Evolutionary conservation across 805 yeast species (phyloP).

Genomic region (Scheffersomyces amazonensis): DNA sequence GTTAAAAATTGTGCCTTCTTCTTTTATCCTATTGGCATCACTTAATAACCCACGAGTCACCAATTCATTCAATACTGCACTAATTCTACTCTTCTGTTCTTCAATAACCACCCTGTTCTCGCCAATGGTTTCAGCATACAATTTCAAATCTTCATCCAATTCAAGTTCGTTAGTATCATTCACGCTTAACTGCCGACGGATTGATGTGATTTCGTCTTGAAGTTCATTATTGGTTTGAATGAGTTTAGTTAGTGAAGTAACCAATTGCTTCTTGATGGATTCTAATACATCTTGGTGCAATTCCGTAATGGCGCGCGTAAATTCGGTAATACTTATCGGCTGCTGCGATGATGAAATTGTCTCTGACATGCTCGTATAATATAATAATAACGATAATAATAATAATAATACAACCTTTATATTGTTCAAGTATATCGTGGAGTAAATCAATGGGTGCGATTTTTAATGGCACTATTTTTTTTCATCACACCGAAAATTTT

Average conservation of each 20-base stretch:
- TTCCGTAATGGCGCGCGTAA: conserved; percentile 50
- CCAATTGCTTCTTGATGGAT: conserved; percentile 14
- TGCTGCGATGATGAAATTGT: too few species aligned
- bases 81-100: conserved; percentile 48
- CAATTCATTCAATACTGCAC: conserved; percentile 46
- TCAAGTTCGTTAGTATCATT: conserved; percentile 15
- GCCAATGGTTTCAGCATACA: conserved; percentile 52
- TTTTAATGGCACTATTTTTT: too few species aligned
- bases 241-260: conserved; percentile 45
- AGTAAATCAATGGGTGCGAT: too few species aligned
- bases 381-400: too few species aligned
- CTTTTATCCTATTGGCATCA: conserved; percentile 2
- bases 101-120: conserved; percentile 57
- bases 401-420: too few species aligned
- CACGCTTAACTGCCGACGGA: conserved; percentile 10
- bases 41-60: conserved; percentile 31
- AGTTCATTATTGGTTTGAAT: conserved; percentile 51
- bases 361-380: too few species aligned
- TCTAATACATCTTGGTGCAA: conserved; percentile 39
- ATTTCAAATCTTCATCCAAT: conserved; percentile 42
- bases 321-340: conserved; percentile 40
- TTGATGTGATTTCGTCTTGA: conserved; percentile 31
- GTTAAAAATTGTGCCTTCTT: conserved; percentile 3
- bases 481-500: too few species aligned
- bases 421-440: too few species aligned